Percentiles rank a stretch among this genome's conserved stretches.
phyloP scores from a whole-genome alignment of 495 filamentous ascomycete species.

The Penicillium canescens region DNA sequence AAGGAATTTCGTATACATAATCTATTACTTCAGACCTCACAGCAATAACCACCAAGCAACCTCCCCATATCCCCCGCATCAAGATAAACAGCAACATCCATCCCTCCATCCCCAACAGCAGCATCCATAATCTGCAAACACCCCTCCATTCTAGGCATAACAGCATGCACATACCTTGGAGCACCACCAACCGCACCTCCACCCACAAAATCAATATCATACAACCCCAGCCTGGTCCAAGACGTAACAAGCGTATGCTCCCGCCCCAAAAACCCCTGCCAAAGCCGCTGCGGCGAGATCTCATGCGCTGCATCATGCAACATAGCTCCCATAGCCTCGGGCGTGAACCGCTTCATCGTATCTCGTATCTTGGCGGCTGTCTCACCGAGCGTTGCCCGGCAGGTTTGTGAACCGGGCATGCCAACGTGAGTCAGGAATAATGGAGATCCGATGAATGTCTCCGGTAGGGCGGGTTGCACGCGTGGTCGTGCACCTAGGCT shows the following conservation, averaged over 20 bases:
- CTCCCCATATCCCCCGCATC: constrained; percentile 26
- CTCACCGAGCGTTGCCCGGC: not conserved
- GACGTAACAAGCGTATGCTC: constrained; percentile 32
- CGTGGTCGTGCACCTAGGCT: constrained; percentile 17
- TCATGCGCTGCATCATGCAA: constrained; percentile 32
- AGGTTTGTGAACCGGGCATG: constrained; percentile 9
- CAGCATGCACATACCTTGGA: constrained; percentile 24
- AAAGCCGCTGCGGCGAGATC: constrained; percentile 31
- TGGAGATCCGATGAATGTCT: constrained; percentile 26
- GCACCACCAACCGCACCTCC: not conserved
- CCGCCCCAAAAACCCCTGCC: constrained; percentile 34
- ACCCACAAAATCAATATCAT: constrained; percentile 30
- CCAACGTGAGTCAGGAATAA: constrained; percentile 28
- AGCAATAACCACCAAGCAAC: constrained; percentile 13
- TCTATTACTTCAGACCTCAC: not conserved
- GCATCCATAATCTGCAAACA: constrained; percentile 27
- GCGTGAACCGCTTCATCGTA: constrained; percentile 21
- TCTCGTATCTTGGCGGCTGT: constrained; percentile 22
- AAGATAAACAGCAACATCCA: constrained; percentile 29
- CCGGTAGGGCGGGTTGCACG: constrained; percentile 13
- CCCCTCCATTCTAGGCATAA: constrained; percentile 28
- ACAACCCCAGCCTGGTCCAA: constrained; percentile 27
- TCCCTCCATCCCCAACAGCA: constrained; percentile 17
- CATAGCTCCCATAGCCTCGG: constrained; percentile 20
- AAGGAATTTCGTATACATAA: not conserved